phyloP scores from a whole-genome alignment of 2,329 filamentous ascomycete species.

The Fusarium luffae region DNA sequence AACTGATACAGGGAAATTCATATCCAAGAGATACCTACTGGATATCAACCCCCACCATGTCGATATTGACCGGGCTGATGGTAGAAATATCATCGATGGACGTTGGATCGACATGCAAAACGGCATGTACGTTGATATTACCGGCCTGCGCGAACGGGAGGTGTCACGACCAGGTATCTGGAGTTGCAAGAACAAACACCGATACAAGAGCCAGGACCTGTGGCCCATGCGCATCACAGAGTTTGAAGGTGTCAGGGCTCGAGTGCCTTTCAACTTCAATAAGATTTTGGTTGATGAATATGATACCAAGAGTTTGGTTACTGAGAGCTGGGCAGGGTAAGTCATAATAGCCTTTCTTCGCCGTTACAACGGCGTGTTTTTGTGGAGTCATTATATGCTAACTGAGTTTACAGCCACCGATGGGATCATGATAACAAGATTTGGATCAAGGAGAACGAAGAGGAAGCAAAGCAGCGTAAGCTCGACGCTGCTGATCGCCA shows the following conservation, averaged over 20 bases:
- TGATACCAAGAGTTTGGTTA: slow-evolving; percentile 67
- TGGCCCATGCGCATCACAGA: slow-evolving; percentile 79
- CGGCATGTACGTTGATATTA: slow-evolving; percentile 87
- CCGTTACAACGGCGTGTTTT: neutral
- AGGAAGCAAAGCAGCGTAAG: slow-evolving; percentile 42
- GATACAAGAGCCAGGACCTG: slow-evolving; percentile 75
- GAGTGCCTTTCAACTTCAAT: slow-evolving; percentile 76
- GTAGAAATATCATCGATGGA: slow-evolving; percentile 83
- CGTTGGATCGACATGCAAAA: slow-evolving; percentile 82
- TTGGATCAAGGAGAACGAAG: slow-evolving; percentile 63
- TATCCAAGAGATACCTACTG: slow-evolving; percentile 70
- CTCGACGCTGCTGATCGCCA: slow-evolving; percentile 45
- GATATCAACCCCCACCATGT: slow-evolving; percentile 80
- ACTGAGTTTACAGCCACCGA: slow-evolving; percentile 60
- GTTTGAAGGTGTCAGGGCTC: slow-evolving; percentile 78
- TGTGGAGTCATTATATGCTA: slow-evolving; percentile 22
- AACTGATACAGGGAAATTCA: slow-evolving; percentile 53
- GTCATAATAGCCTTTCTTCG: slow-evolving; percentile 45
- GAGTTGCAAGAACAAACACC: slow-evolving; percentile 84
- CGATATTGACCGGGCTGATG: slow-evolving; percentile 71
- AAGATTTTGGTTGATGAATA: slow-evolving; percentile 75
- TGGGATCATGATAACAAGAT: slow-evolving; percentile 69
- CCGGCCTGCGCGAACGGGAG: slow-evolving; percentile 76
- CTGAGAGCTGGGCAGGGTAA: slow-evolving; percentile 71
- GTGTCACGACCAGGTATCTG: slow-evolving; percentile 70